Evolutionary conservation across 139 green algal species (phyloP).

Genomic region (Chlorella vulgaris): DNA sequence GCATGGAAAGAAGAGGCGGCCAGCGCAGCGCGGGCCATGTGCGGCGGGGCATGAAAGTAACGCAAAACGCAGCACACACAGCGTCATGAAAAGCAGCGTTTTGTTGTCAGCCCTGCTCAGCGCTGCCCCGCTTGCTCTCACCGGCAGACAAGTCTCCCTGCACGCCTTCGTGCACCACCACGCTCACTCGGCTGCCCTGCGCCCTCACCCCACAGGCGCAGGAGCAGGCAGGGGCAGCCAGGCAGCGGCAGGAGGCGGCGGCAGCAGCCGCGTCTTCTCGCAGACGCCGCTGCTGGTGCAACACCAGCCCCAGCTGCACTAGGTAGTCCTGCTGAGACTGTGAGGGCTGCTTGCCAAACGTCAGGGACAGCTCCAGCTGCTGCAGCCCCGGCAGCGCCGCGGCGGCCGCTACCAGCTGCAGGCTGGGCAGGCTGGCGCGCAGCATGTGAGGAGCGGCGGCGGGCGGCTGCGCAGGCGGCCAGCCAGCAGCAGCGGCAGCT

Average conservation of each 20-base stretch:
- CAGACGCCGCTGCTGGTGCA: slow-evolving; percentile 19
- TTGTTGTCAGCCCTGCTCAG: too few relatives aligned
- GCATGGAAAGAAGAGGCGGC: too few relatives aligned
- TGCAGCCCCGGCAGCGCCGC: slow-evolving; percentile 1
- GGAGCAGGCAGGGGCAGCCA: background rate
- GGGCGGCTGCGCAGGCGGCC: background rate
- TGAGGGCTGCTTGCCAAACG: background rate
- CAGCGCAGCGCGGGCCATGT: too few relatives aligned
- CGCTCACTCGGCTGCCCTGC: slow-evolving; percentile 10
- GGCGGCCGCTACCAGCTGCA: background rate
- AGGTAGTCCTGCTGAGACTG: slow-evolving; percentile 1
- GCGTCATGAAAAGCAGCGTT: too few relatives aligned
- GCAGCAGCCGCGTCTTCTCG: background rate
- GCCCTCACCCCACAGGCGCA: background rate
- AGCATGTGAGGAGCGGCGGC: too few relatives aligned
- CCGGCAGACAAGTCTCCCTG: slow-evolving; percentile 25
- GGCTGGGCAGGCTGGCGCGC: slow-evolving; percentile 1
- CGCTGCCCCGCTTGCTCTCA: background rate
- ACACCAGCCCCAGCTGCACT: background rate
- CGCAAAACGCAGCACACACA: too few relatives aligned
- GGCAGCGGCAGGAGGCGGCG: too few relatives aligned
- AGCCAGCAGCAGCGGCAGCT: background rate
- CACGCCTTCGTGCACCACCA: slow-evolving; percentile 6
- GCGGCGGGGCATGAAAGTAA: too few relatives aligned
- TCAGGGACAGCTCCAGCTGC: slow-evolving; percentile 19